A percentile compares a stretch with the other conserved stretches of the same genome.
phyloP scores from a whole-genome alignment of 495 filamentous ascomycete species.

The Terfezia boudieri region DNA sequence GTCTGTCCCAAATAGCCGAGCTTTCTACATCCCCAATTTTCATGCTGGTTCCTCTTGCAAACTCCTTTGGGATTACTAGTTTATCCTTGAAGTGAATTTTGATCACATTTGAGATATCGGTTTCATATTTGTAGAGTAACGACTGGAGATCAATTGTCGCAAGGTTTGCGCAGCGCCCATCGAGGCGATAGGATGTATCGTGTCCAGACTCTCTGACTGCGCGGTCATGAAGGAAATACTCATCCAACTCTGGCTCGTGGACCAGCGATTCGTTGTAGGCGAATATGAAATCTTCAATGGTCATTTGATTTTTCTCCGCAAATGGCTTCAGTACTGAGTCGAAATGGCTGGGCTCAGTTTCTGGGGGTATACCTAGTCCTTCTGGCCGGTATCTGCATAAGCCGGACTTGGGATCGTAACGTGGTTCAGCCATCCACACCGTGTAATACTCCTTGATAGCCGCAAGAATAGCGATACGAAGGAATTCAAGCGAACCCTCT shows the following conservation, averaged over 20 bases:
- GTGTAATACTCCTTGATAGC: conserved; percentile 93
- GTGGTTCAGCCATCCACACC: conserved; percentile 66
- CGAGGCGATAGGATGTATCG: conserved; percentile 82
- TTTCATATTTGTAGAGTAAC: conserved; percentile 85
- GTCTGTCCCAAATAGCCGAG: conserved; percentile 71
- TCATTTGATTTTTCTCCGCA: conserved; percentile 60
- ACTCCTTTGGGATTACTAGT: conserved; percentile 56
- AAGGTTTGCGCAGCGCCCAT: conserved; percentile 64
- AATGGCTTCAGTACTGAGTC: conserved; percentile 69
- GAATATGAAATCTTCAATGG: conserved; percentile 55
- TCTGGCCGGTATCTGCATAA: conserved; percentile 75
- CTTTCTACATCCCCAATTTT: conserved; percentile 42
- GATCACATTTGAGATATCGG: conserved; percentile 68
- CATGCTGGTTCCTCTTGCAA: conserved; percentile 29
- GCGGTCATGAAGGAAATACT: conserved; percentile 88
- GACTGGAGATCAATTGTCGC: conserved; percentile 90
- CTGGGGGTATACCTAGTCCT: conserved; percentile 78
- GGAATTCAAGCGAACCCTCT: conserved; percentile 50
- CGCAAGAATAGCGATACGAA: conserved; percentile 54
- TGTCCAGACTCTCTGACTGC: conserved; percentile 93
- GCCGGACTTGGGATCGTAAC: conserved; percentile 57
- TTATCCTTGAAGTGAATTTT: conserved; percentile 58
- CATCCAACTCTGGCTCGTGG: conserved; percentile 67
- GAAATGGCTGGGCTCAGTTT: conserved; percentile 80
- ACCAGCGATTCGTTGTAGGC: conserved; percentile 68